Percentiles rank a stretch among this genome's conserved stretches.
Conservation (phyloP, 352 stramenopile species). For the Phytophthora rubi region DNA sequence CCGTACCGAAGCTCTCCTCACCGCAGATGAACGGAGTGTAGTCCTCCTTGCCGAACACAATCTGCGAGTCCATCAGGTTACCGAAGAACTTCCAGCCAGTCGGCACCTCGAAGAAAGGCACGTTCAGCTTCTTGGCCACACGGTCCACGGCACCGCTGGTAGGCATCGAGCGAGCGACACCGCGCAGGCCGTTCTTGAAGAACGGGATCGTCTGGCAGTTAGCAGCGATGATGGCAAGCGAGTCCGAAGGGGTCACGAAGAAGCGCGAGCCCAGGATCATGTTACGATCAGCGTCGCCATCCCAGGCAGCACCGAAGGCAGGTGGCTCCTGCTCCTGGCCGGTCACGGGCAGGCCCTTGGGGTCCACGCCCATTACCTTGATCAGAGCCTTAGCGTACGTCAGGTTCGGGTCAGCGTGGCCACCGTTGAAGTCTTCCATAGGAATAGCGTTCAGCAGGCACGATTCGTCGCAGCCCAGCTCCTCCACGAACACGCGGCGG, state of each 20-base stretch:
- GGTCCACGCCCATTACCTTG: slow-evolving; percentile 95
- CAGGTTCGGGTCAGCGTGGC: slow-evolving; percentile 99
- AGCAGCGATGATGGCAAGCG: slow-evolving; percentile 97
- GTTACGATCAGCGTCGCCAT: slow-evolving; percentile 99
- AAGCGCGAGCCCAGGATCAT: slow-evolving; percentile 98
- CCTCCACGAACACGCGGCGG: slow-evolving; percentile 95
- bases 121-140: slow-evolving; percentile 95
- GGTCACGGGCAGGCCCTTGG: slow-evolving; percentile 74
- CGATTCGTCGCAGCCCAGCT: slow-evolving; percentile 89
- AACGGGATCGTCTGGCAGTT: slow-evolving; percentile 97
- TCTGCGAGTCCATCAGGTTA: slow-evolving; percentile 99
- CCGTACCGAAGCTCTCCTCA: slow-evolving; percentile 98
- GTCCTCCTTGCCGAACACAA: slow-evolving; percentile 95
- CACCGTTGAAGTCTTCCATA: slow-evolving; percentile 97
- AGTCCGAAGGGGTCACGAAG: slow-evolving; percentile 99
- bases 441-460: slow-evolving; percentile 93
- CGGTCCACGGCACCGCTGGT: slow-evolving; percentile 97
- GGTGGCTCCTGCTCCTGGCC: slow-evolving; percentile 79
- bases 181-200: slow-evolving; percentile 95
- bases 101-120: slow-evolving; percentile 97
- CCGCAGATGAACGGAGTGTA: slow-evolving; percentile 99
- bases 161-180: slow-evolving; percentile 98
- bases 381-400: slow-evolving; percentile 98
- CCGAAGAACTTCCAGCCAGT: slow-evolving; percentile 99
- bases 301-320: slow-evolving; percentile 95